Evolutionary conservation across 106 monocot species (phyloP).

Genomic region (Posidonia australis): DNA sequence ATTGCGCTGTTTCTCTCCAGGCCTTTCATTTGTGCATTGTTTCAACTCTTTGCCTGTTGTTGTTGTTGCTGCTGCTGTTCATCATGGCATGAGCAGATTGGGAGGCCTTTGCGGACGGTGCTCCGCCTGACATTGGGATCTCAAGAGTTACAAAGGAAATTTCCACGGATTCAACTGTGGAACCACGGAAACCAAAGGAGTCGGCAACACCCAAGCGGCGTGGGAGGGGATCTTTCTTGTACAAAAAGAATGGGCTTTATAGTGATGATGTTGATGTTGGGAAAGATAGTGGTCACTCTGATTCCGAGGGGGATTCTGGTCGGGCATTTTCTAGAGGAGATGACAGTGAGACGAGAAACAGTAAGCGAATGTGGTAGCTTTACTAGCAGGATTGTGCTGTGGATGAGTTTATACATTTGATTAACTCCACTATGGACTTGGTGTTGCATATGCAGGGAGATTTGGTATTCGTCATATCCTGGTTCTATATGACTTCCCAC

Average conservation of each 20-base stretch:
- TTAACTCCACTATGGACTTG: too few species aligned
- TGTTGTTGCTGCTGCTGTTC: background rate
- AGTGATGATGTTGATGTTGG: slow-evolving; percentile 24
- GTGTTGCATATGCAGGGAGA: slow-evolving; percentile 20
- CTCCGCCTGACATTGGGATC: slow-evolving; percentile 1
- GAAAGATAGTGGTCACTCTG: background rate
- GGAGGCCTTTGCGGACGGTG: slow-evolving; percentile 40
- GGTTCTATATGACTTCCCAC: slow-evolving; percentile 67
- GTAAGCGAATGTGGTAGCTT: background rate
- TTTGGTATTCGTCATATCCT: slow-evolving; percentile 65
- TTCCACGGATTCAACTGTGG: too few species aligned
- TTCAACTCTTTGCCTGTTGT: background rate
- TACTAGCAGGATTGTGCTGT: background rate
- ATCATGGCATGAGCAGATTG: slow-evolving; percentile 23
- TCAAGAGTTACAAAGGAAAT: slow-evolving; percentile 1
- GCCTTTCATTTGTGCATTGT: too few species aligned
- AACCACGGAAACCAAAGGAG: background rate
- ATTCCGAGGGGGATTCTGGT: background rate
- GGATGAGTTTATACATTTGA: too few species aligned
- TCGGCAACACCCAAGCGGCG: slow-evolving; percentile 11
- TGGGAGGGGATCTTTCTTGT: slow-evolving; percentile 39
- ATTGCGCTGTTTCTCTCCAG: background rate
- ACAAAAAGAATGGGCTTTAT: slow-evolving; percentile 24
- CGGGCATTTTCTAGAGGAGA: slow-evolving; percentile 4
- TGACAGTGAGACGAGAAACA: background rate